A percentile compares a stretch with the other conserved stretches of the same genome.
Evolutionary conservation across 2,329 filamentous ascomycete species (phyloP).

Genomic region (Botrytis squamosa): DNA sequence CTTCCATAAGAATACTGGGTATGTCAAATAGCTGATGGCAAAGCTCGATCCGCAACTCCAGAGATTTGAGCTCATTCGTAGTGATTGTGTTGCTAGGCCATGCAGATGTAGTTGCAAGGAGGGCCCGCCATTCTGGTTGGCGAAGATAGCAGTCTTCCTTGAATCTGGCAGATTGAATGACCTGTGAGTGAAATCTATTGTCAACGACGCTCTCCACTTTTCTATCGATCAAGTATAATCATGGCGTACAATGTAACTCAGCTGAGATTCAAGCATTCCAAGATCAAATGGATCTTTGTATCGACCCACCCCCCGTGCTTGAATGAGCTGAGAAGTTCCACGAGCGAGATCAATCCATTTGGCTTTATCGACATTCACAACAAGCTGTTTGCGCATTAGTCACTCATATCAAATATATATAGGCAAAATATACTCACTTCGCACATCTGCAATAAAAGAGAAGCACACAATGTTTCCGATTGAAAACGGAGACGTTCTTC

Average conservation of each 20-base stretch:
- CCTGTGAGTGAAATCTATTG: not conserved
- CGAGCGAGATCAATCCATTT: slow-evolving; percentile 25
- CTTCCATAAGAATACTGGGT: not conserved
- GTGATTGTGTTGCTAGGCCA: slow-evolving; percentile 2
- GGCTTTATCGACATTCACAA: slow-evolving; percentile 22
- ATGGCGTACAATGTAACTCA: slow-evolving; percentile 23
- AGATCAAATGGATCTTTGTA: slow-evolving; percentile 26
- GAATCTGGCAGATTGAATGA: slow-evolving; percentile 12
- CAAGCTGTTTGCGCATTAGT: slow-evolving; percentile 19
- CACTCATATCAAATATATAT: not conserved
- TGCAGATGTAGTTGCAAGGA: not conserved
- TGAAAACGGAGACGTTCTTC: slow-evolving; percentile 11
- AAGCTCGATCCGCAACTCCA: not conserved
- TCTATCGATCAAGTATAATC: not conserved
- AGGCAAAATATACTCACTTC: slow-evolving; percentile 20
- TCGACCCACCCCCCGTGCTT: slow-evolving; percentile 20
- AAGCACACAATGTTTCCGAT: slow-evolving; percentile 27
- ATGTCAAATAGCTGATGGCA: not conserved
- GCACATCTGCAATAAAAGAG: slow-evolving; percentile 27
- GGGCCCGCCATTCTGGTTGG: slow-evolving; percentile 14
- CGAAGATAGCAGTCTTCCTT: slow-evolving; percentile 18
- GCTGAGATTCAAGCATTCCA: slow-evolving; percentile 27
- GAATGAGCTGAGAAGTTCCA: slow-evolving; percentile 23
- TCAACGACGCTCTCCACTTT: not conserved
- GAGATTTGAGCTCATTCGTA: not conserved